Evolutionary conservation across 2,329 filamentous ascomycete genomes (phyloP).

Genomic region (Colletotrichum sp.): DNA sequence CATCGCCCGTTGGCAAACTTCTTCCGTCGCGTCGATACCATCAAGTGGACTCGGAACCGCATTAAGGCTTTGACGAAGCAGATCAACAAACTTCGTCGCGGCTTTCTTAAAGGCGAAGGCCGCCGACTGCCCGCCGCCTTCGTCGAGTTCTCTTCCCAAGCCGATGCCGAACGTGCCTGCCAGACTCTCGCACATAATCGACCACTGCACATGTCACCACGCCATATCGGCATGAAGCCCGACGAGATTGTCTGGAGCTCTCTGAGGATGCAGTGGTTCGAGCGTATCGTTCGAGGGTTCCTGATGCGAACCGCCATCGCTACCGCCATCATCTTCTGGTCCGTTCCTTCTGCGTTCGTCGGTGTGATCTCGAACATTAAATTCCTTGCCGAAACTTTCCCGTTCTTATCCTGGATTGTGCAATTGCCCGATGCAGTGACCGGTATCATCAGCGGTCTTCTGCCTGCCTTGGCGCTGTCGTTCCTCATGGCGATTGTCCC

Average conservation of each 20-base stretch:
- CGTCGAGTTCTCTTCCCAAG: slow-evolving; percentile 85
- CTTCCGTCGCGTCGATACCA: slow-evolving; percentile 92
- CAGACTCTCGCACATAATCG: slow-evolving; percentile 84
- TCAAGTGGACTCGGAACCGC: slow-evolving; percentile 79
- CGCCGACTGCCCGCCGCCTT: slow-evolving; percentile 79
- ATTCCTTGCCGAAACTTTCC: slow-evolving; percentile 66
- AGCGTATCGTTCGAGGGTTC: slow-evolving; percentile 73
- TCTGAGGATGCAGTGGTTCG: slow-evolving; percentile 72
- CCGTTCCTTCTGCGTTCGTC: slow-evolving; percentile 76
- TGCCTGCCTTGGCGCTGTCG: slow-evolving; percentile 80
- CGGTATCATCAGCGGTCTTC: slow-evolving; percentile 81
- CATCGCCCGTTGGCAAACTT: slow-evolving; percentile 72
- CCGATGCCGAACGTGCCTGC: slow-evolving; percentile 83
- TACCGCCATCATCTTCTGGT: slow-evolving; percentile 85
- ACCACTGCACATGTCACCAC: slow-evolving; percentile 82
- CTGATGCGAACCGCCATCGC: slow-evolving; percentile 69
- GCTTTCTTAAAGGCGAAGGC: slow-evolving; percentile 64
- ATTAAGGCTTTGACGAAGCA: slow-evolving; percentile 43
- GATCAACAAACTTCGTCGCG: slow-evolving; percentile 68
- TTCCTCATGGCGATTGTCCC: slow-evolving; percentile 85
- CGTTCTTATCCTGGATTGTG: slow-evolving; percentile 76
- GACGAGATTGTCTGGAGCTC: slow-evolving; percentile 88
- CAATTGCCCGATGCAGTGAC: slow-evolving; percentile 71
- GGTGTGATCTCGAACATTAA: slow-evolving; percentile 86
- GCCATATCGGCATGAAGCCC: slow-evolving; percentile 82